Conservation (phyloP, 768 basidiomycete genomes). For the Postia placenta region DNA sequence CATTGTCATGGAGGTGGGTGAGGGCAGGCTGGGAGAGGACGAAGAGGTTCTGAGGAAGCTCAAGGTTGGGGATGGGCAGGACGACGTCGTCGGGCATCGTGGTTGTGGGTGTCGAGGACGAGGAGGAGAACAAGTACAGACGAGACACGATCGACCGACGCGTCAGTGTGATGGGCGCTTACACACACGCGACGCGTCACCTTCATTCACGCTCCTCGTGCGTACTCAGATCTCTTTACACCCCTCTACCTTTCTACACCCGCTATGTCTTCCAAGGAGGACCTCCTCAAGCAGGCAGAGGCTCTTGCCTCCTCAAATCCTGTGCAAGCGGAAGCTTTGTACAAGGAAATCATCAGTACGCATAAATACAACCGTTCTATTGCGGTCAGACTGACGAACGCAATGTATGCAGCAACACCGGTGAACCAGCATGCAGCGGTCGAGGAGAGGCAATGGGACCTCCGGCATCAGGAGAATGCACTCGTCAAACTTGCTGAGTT, state of each 20-base stretch:
- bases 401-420: slow-evolving; percentile 5
- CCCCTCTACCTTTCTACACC: background rate
- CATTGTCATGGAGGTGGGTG: slow-evolving; percentile 57
- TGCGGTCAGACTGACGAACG: background rate
- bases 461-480: slow-evolving; percentile 81
- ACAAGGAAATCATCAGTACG: slow-evolving; percentile 59
- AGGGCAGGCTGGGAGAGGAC: slow-evolving; percentile 60
- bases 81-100: slow-evolving; percentile 81
- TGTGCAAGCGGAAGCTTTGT: slow-evolving; percentile 63
- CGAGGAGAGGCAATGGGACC: slow-evolving; percentile 45
- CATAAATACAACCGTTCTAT: slow-evolving; percentile 22
- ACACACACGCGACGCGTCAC: slow-evolving; percentile 30
- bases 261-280: slow-evolving; percentile 28
- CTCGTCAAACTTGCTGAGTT: slow-evolving; percentile 82
- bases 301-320: slow-evolving; percentile 41
- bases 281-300: slow-evolving; percentile 54
- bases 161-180: slow-evolving; percentile 28
- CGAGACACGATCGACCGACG: slow-evolving; percentile 21
- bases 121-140: slow-evolving; percentile 1
- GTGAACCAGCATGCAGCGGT: slow-evolving; percentile 10
- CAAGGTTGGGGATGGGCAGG: slow-evolving; percentile 82
- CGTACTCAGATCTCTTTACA: background rate
- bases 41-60: slow-evolving; percentile 75
- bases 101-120: background rate
- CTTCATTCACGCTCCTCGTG: slow-evolving; percentile 15